Percentiles rank a stretch among this genome's conserved stretches.
These are phyloP conservation scores for Aspergillus steynii DNA, from an alignment of 495 filamentous ascomycete species.

Conservation along the genomic window DNA sequence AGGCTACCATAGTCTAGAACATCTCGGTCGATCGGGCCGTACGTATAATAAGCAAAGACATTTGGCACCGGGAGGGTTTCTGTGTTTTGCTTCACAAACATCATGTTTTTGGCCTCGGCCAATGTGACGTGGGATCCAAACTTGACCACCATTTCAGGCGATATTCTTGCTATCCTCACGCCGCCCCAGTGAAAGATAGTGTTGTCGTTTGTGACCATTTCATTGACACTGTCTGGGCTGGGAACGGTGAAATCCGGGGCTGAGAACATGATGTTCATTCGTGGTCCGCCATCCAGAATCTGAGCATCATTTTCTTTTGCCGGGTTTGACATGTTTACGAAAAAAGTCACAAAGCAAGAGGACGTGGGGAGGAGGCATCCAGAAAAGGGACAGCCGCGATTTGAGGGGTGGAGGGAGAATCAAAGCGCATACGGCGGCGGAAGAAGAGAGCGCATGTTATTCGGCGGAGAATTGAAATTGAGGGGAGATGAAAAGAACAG, in stretches of 20 bases:
- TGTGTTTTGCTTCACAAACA: slow-evolving; percentile 26
- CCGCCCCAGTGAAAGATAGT: slow-evolving; percentile 17
- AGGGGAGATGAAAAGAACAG: too few species aligned
- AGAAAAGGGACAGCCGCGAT: too few species aligned
- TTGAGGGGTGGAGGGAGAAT: too few species aligned
- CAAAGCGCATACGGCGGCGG: too few species aligned
- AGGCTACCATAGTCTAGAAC: slow-evolving; percentile 18
- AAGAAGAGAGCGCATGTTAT: too few species aligned
- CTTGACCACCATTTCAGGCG: slow-evolving; percentile 25
- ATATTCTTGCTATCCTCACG: slow-evolving; percentile 17
- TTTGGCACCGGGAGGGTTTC: slow-evolving; percentile 29
- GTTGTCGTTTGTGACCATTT: slow-evolving; percentile 5
- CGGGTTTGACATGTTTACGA: slow-evolving; percentile 6
- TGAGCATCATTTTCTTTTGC: slow-evolving; percentile 2
- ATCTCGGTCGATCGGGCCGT: slow-evolving; percentile 21
- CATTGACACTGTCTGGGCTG: slow-evolving; percentile 10
- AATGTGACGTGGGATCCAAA: slow-evolving; percentile 19
- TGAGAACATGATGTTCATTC: slow-evolving; percentile 11
- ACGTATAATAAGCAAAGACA: slow-evolving; percentile 29
- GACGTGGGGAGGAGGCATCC: background rate
- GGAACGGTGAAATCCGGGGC: slow-evolving; percentile 7
- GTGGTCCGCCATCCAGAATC: slow-evolving; percentile 5
- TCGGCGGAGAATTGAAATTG: too few species aligned
- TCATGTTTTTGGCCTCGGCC: slow-evolving; percentile 30
- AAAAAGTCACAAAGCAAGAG: too few species aligned